Base-by-base conservation (phyloP, 2,329 filamentous ascomycete genomes). In the Colletotrichum siamense region DNA sequence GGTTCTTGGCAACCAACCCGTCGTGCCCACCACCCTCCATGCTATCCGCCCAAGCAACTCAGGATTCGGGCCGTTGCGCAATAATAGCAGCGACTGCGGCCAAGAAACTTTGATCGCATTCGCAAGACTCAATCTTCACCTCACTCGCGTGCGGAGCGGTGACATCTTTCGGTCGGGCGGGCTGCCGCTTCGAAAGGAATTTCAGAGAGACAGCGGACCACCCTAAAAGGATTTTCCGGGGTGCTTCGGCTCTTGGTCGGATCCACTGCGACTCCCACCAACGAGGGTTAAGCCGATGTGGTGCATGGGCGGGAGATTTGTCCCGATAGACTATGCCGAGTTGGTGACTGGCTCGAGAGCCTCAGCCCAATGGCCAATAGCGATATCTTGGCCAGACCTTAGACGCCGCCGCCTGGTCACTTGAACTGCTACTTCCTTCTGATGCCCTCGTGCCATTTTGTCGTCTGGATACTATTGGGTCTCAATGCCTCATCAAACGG, bases 151-250 rank as follows among this genome's bases (percentile, higher is more conserved):
- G 30, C 30, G 13, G 12, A 67, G 16, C 26, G 62, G 22, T 22
- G 24, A 62, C 18, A 26, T n/a, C 59, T 30, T 12, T 8, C n/a
- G 22, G 32, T 28, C 34, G 24, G n/a, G 26, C 26, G 24, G n/a
- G 22, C 32, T 64, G 32, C 61, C 61, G 61, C 61, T 24, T 64
- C 34, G 64, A 15, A 67, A 32, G 16, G 36, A 7, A 13, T 36
- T 24, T 18, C 68, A 66, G 24, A 52, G 44, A 36, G 30, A 36
- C 44, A 8, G 28, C 9, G 18, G 34, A 30, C 22, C 36, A 7
- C 34, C 24, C 61, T 49, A 67, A 72, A 61, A 28, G 63, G 72
- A 72, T 72, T 72, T 71, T 67, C 68, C 72, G 72, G 72, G 72
- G 72, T 72, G 24, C 68, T 72, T 72, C 52, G 72, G 62, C 62